Conservation (phyloP, 345 rosid species). For the Sonneratia alba region DNA sequence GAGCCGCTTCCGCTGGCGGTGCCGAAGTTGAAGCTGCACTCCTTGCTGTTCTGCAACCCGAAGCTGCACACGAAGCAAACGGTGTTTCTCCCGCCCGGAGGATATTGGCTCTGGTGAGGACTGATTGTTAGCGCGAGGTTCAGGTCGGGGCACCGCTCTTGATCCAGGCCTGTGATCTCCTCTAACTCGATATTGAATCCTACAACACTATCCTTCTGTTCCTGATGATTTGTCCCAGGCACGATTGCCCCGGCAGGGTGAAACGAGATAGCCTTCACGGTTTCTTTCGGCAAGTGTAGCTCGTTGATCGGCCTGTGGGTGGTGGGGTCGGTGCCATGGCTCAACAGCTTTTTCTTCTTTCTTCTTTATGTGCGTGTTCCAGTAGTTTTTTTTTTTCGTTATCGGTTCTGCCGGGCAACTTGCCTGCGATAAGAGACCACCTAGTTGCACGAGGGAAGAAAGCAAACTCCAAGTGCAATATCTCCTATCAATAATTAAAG, state of each 20-base stretch:
- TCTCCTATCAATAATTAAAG: background rate
- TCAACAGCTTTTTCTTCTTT: slow-evolving; percentile 62
- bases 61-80: slow-evolving; percentile 28
- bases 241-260: slow-evolving; percentile 4
- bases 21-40: slow-evolving; percentile 21
- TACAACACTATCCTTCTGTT: background rate
- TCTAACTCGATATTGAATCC: slow-evolving; percentile 2
- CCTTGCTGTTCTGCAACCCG: slow-evolving; percentile 29
- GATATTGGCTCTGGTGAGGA: slow-evolving; percentile 21
- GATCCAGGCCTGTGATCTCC: background rate
- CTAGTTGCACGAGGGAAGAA: slow-evolving; percentile 10
- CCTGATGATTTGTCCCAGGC: slow-evolving; percentile 11
- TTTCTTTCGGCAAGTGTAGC: slow-evolving; percentile 8
- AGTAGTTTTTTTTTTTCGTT: too few species aligned
- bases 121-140: slow-evolving; percentile 42
- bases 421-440: slow-evolving; percentile 75
- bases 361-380: slow-evolving; percentile 85
- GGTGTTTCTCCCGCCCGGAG: slow-evolving; percentile 8
- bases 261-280: slow-evolving; percentile 13
- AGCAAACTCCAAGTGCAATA: too few species aligned
- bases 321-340: slow-evolving; percentile 66
- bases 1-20: slow-evolving; percentile 5
- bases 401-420: slow-evolving; percentile 81
- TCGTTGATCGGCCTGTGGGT: slow-evolving; percentile 60
- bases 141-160: slow-evolving; percentile 37